phyloP scores from a whole-genome alignment of 2,329 filamentous ascomycete genomes.

The Colletotrichum liaoningense region DNA sequence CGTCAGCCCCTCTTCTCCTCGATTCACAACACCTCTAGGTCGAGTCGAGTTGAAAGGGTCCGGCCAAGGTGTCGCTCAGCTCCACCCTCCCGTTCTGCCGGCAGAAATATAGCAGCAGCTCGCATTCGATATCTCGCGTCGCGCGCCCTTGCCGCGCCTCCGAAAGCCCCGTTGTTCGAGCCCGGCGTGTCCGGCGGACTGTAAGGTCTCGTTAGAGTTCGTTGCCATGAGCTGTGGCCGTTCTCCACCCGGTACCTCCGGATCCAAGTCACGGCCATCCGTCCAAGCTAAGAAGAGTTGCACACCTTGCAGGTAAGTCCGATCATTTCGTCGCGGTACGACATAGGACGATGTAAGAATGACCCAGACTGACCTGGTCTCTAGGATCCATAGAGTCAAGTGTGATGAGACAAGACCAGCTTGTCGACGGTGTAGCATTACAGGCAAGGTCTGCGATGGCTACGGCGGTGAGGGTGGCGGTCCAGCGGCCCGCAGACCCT shows the following conservation, averaged over 20 bases:
- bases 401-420: conserved; percentile 40
- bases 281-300: conserved; percentile 11
- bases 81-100: background rate
- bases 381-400: conserved; percentile 40
- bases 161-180: background rate
- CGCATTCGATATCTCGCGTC: background rate
- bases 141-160: background rate
- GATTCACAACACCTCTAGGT: background rate
- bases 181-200: background rate
- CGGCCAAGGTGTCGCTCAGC: background rate
- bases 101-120: background rate
- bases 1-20: background rate
- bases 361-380: background rate
- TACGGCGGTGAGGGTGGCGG: conserved; percentile 38
- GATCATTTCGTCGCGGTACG: no score
- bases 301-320: conserved; percentile 31
- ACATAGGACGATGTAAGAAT: background rate
- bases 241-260: background rate
- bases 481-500: background rate
- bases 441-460: conserved; percentile 40
- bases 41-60: background rate
- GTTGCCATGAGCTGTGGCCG: background rate
- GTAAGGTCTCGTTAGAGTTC: background rate
- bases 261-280: background rate
- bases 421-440: conserved; percentile 38